Conservation (phyloP, 306 rosid genomes). For the Cyamopsis tetragonoloba region DNA sequence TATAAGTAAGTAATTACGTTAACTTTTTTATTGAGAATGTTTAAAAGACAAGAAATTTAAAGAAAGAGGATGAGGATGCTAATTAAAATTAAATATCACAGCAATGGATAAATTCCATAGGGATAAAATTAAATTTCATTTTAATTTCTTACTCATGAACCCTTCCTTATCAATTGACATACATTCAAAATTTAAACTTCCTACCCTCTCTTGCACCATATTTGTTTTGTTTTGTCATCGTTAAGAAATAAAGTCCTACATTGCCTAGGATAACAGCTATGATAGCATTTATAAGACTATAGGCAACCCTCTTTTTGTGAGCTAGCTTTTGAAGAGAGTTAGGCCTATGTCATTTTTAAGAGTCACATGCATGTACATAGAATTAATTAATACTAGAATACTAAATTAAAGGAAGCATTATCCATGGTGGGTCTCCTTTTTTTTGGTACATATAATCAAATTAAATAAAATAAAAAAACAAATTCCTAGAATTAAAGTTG, state of each 20-base stretch:
- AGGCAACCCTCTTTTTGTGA: too few relatives aligned
- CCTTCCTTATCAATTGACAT: not conserved
- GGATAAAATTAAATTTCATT: too few relatives aligned
- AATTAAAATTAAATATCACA: too few relatives aligned
- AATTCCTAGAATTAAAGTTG: not conserved
- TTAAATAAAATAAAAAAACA: not conserved
- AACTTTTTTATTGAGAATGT: not conserved
- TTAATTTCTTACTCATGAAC: not conserved
- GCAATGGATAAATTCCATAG: too few relatives aligned
- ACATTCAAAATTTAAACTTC: too few relatives aligned
- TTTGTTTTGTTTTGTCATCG: not conserved
- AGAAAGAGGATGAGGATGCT: not conserved
- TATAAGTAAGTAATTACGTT: not conserved
- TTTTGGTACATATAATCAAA: not conserved
- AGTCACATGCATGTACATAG: not conserved
- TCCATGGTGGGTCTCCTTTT: not conserved
- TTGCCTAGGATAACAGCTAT: too few relatives aligned
- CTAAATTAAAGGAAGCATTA: slow-evolving; percentile 6
- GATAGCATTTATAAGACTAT: too few relatives aligned
- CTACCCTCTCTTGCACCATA: not conserved
- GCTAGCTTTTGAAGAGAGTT: too few relatives aligned
- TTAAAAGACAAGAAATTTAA: not conserved
- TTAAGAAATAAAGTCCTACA: too few relatives aligned
- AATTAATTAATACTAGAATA: not conserved
- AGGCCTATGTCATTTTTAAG: too few relatives aligned